These are phyloP conservation scores for Argentina anserina DNA, from an alignment of 306 rosid genomes.

Conservation along the genomic window DNA sequence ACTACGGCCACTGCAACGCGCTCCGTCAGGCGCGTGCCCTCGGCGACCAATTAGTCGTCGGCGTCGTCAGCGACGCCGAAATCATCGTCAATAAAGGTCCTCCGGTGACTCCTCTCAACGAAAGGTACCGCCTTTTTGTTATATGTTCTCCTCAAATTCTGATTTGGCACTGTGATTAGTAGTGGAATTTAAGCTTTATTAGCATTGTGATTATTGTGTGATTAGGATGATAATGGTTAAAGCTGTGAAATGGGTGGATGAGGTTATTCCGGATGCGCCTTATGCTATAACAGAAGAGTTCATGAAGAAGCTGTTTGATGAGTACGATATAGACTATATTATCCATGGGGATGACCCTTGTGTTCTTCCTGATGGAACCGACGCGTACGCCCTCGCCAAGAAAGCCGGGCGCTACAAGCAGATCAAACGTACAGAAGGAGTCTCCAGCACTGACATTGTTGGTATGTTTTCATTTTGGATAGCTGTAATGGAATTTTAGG, in stretches of 20 bases:
- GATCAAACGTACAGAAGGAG: constrained; percentile 64
- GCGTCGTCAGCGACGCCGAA: constrained; percentile 58
- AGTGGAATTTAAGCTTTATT: not conserved
- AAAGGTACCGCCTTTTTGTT: constrained; percentile 33
- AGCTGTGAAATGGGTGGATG: constrained; percentile 64
- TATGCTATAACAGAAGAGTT: constrained; percentile 61
- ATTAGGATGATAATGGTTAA: constrained; percentile 56
- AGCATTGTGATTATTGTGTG: not conserved
- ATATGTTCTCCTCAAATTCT: not conserved
- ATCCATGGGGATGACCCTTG: constrained; percentile 64
- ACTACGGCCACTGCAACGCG: constrained; percentile 68
- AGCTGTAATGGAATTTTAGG: not conserved
- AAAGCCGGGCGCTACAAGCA: constrained; percentile 66
- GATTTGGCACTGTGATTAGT: not conserved
- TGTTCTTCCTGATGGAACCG: constrained; percentile 60
- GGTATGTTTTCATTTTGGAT: constrained; percentile 31
- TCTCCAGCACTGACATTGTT: constrained; percentile 64
- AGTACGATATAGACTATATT: constrained; percentile 49
- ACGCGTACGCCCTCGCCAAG: constrained; percentile 65
- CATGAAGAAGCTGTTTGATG: constrained; percentile 59
- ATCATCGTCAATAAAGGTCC: constrained; percentile 55
- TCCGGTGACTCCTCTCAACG: constrained; percentile 54
- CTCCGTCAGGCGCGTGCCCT: constrained; percentile 68
- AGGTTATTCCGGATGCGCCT: constrained; percentile 58
- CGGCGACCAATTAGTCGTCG: constrained; percentile 56